phyloP scores from a whole-genome alignment of 768 basidiomycete species.

The Naganishia friedmannii region DNA sequence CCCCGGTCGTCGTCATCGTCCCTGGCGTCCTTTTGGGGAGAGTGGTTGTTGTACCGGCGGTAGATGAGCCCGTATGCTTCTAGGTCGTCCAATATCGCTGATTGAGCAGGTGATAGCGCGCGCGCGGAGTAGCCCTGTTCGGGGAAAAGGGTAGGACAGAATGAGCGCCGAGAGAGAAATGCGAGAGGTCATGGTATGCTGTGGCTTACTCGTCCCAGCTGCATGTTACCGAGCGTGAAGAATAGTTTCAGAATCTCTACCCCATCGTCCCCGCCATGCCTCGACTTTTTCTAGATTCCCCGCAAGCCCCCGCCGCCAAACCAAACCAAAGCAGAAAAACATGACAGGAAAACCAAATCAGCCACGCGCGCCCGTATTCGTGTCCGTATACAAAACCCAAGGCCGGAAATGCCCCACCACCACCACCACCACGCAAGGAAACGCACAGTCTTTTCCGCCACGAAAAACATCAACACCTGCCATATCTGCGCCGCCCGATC shows the following conservation, averaged over 20 bases:
- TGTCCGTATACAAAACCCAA: too few relatives aligned
- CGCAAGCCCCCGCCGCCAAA: neutral
- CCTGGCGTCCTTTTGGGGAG: too few relatives aligned
- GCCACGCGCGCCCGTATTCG: neutral
- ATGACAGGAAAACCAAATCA: neutral
- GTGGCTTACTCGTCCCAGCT: constrained; percentile 73
- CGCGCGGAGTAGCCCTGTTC: constrained; percentile 83
- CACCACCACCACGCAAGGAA: too few relatives aligned
- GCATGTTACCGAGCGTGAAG: constrained; percentile 96
- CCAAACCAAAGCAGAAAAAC: neutral
- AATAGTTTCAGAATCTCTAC: constrained; percentile 90
- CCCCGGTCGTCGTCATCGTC: too few relatives aligned
- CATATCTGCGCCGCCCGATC: constrained; percentile 92
- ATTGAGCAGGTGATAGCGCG: constrained; percentile 71
- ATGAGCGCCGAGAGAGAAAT: neutral
- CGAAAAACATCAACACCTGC: constrained; percentile 86
- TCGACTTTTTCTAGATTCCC: constrained; percentile 32
- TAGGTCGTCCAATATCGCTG: constrained; percentile 84
- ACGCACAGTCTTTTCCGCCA: constrained; percentile 76
- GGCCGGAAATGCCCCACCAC: too few relatives aligned
- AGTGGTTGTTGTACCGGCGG: constrained; percentile 34
- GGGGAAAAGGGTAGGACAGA: neutral
- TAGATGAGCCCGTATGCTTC: constrained; percentile 92
- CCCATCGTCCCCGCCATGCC: constrained; percentile 86
- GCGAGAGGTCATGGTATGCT: neutral